Base-by-base conservation (phyloP, 2,329 filamentous ascomycete genomes). In the Thelonectria olida region DNA sequence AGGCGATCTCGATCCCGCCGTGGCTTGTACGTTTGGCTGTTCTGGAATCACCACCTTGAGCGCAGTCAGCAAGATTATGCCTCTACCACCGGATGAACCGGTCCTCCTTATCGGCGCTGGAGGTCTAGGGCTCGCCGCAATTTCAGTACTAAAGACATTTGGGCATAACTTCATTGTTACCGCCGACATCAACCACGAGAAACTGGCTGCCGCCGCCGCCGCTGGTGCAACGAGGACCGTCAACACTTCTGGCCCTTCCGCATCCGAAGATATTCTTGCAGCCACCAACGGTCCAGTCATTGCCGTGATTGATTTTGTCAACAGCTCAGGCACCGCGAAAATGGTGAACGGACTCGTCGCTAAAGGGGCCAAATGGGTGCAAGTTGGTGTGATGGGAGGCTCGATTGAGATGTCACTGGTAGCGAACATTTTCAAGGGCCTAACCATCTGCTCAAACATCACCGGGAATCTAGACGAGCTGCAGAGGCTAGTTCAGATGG, bases 371-470 rank as follows among this genome's bases (percentile, higher is more conserved):
- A 60, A 61, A 49, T 61, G 58, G 60, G 60, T 62, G 13, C 60
- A 62, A 17, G 60, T 62, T 15, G 60, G 60, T 8, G 60, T 62
- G 7, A 62, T 62, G 60, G 60, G 60, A 34, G 60, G 60, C 13
- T 62, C 60, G 1, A 62, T 62, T 15, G 60, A 62, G 45, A 20
- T 62, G 22, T 62, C 60, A 13, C 50, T 62, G 5, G 60, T 62
- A 5, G 54, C 36, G 2, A 62, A 62, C 39, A 62, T 62, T 17
- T 62, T 62, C 39, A 62, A 59, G 19, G 60, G 60, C 15, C 25
- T 62, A 1, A 62, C 60, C 7, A 62, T 62, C 25, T 62, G 52
- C 23, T 58, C 60, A 7, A 62, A 62, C 36, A 62, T 62, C 25
- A 62, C 60, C 7, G 60, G 60, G 9, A 59, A 51, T 23, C 19